A percentile compares a stretch with the other conserved stretches of the same genome.
Evolutionary conservation across 2,329 filamentous ascomycete genomes (phyloP).

Genomic region (Colletotrichum siamense): DNA sequence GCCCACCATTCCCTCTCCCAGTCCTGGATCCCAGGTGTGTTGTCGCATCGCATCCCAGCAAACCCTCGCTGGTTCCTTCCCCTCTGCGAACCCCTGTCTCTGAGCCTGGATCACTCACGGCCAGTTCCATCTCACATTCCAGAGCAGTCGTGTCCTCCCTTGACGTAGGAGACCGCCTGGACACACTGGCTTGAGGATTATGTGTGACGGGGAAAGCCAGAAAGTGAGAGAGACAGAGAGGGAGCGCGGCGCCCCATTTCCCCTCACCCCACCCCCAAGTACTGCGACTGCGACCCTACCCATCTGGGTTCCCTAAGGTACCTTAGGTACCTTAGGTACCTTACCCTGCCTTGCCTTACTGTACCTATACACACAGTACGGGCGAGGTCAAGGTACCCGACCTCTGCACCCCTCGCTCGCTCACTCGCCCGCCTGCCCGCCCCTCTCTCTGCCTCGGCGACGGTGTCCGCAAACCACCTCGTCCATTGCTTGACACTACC

Average conservation of each 20-base stretch:
- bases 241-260: neutral
- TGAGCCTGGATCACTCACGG: neutral
- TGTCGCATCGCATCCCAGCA: conserved; percentile 9
- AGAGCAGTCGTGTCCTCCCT: neutral
- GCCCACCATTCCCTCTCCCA: neutral
- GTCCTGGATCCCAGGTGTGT: neutral
- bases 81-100: neutral
- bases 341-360: neutral
- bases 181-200: neutral
- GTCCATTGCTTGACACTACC: conserved; percentile 5
- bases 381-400: neutral
- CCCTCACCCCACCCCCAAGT: neutral
- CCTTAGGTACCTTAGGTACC: neutral
- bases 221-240: neutral
- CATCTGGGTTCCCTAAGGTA: neutral
- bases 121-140: neutral
- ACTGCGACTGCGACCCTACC: neutral
- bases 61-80: neutral
- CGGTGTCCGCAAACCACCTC: conserved; percentile 15
- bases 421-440: neutral
- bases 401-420: neutral
- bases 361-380: too few species aligned
- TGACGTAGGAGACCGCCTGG: neutral
- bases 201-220: neutral
- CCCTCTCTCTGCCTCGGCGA: neutral